Base-by-base conservation (phyloP, 1,284 basidiomycete genomes). In the Schizopora paradoxa region DNA sequence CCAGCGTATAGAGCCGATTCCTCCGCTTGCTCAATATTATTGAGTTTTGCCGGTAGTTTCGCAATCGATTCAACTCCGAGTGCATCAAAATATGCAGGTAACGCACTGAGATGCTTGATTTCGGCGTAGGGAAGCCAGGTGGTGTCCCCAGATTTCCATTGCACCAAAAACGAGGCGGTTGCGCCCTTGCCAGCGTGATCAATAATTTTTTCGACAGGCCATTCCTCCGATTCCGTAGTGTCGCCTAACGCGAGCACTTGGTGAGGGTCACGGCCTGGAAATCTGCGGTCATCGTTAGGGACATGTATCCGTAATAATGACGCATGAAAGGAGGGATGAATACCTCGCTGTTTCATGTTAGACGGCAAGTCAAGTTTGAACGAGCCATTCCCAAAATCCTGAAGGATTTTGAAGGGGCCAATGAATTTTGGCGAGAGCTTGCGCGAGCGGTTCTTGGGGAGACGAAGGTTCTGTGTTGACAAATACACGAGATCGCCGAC, bases 401-500 rank as follows among this genome's bases (percentile, higher is more conserved):
- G 32, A 4, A 41, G 31, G 23, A 59, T 56, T 2, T n/a, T 7
- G 41, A 48, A 58, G 0, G 59, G 61, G 2, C 61, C 60, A 34
- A 61, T 36, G 32, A 46, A 63, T 41, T 61, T 63, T 0, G 62
- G 62, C 5, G 49, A 33, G 1, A 63, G 47, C 42, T 62, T 64
- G 2, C 54, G 33, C 4, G 56, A 56, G 1, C 43, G 16, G 1
- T 49, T 48, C 26, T 57, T 58, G 0, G 55, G 53, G 2, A 61
- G 26, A 11, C 11, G 37, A 3, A 66, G 38, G 46, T 65, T 64
- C 48, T 59, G 54, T 0, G 62, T 62, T 0, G 62, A 65, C 1
- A 65, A 19, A 41, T 66, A 66, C 0, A 62, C 62, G 13, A 63
- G 41, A 39, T 66, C 64, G 0, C 56, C 56, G 14, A 40, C 28